Percentiles rank a stretch among this genome's conserved stretches.
These are phyloP conservation scores for Metschnikowia henanensis DNA, from an alignment of 805 yeast species.

Conservation along the genomic window DNA sequence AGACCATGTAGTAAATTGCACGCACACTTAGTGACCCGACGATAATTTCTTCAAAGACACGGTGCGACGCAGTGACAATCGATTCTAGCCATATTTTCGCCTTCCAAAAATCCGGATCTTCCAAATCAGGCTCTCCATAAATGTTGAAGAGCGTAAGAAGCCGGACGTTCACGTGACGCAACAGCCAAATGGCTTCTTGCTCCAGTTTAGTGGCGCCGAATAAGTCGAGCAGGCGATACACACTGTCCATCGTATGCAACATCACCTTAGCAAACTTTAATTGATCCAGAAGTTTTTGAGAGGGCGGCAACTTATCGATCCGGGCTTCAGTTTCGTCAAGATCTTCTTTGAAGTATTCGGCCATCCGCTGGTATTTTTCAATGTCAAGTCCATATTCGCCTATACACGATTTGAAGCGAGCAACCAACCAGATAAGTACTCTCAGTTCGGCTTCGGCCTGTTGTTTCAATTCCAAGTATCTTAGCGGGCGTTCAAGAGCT, in stretches of 20 bases:
- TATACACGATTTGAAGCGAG: neutral
- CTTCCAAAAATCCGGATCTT: neutral
- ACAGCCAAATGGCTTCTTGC: neutral
- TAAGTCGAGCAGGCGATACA: neutral
- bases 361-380: neutral
- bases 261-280: neutral
- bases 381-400: neutral
- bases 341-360: neutral
- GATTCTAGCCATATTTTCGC: no score
- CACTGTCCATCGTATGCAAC: neutral
- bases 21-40: no score
- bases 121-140: neutral
- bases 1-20: no score
- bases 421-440: neutral
- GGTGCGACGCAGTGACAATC: no score
- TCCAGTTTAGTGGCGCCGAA: neutral
- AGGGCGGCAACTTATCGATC: neutral
- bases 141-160: neutral
- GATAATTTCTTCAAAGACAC: no score
- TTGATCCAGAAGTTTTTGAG: neutral
- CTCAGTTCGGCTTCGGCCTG: no score
- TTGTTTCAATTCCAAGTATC: no score
- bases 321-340: neutral
- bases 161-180: neutral
- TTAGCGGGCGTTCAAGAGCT: no score